phyloP scores from a whole-genome alignment of 306 rosid genomes.

The Glycine soja region DNA sequence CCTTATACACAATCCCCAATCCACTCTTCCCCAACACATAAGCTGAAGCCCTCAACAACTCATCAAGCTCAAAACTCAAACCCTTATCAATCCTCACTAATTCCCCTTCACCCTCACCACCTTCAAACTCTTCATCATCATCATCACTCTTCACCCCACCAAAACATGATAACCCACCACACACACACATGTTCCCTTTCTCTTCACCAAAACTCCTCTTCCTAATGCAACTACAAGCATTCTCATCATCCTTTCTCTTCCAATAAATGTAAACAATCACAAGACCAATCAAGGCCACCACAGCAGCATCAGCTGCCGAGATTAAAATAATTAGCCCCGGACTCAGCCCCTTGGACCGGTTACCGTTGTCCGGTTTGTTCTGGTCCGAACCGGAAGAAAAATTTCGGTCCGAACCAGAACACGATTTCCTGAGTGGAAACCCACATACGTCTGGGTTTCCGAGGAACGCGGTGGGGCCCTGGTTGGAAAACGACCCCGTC shows the following conservation, averaged over 20 bases:
- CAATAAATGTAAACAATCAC: conserved; percentile 81
- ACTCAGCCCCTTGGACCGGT: conserved; percentile 51
- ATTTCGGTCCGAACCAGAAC: conserved; percentile 51
- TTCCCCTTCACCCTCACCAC: conserved; percentile 72
- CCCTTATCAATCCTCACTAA: conserved; percentile 91
- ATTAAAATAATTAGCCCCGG: conserved; percentile 79
- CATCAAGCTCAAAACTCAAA: conserved; percentile 87
- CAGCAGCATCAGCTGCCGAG: conserved; percentile 82
- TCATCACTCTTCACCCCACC: conserved; percentile 55
- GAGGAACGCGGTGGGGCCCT: conserved; percentile 94
- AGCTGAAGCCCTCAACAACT: conserved; percentile 88
- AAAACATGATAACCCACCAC: conserved; percentile 61
- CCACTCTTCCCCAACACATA: conserved; percentile 98
- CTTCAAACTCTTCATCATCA: conserved; percentile 60
- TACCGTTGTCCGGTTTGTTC: conserved; percentile 7
- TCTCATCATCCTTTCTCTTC: conserved; percentile 74
- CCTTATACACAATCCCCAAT: conserved; percentile 94
- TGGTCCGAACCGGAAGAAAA: conserved; percentile 49
- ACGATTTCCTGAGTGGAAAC: conserved; percentile 78
- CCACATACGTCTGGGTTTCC: conserved; percentile 79
- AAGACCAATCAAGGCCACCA: conserved; percentile 72
- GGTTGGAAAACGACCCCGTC: conserved; percentile 86
- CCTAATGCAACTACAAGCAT: conserved; percentile 78
- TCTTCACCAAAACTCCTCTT: conserved; percentile 68
- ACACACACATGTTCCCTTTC: conserved; percentile 50